Evolutionary conservation across 73 alveolate species (phyloP).

Genomic region (Effrenium voratum): DNA sequence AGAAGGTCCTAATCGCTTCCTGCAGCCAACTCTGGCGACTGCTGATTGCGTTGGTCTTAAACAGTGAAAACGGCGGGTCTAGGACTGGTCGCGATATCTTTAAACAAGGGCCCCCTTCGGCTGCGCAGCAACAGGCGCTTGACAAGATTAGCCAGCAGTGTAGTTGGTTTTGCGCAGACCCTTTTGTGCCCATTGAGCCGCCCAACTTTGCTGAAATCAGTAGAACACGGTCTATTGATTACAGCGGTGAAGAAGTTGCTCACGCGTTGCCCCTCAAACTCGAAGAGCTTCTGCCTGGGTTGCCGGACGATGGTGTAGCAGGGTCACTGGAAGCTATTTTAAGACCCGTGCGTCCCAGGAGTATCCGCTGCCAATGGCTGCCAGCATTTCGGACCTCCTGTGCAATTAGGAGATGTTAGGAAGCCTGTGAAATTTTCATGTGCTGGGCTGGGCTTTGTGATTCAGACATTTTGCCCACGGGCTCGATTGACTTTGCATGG

Average conservation of each 20-base stretch:
- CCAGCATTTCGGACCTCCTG: no score
- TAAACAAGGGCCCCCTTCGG: neutral
- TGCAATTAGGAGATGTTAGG: no score
- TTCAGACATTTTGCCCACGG: no score
- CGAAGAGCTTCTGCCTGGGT: slow-evolving; percentile 7
- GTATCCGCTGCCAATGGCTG: no score
- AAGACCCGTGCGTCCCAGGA: no score
- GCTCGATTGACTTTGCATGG: no score
- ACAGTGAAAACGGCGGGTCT: neutral
- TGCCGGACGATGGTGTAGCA: neutral
- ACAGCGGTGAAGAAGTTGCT: neutral
- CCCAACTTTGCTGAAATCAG: neutral
- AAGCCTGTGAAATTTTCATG: no score
- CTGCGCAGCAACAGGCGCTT: neutral
- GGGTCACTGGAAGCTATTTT: slow-evolving; percentile 16
- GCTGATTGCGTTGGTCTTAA: neutral
- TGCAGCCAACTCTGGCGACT: neutral
- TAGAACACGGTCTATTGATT: neutral
- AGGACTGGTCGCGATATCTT: neutral
- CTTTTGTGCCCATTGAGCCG: neutral
- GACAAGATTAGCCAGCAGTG: neutral
- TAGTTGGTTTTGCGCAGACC: neutral
- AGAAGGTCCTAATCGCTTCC: neutral
- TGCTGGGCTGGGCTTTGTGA: no score
- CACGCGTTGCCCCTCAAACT: neutral